Evolutionary conservation across 352 stramenopile genomes (phyloP).

Genomic region (Stephanocyclus meneghinianus): DNA sequence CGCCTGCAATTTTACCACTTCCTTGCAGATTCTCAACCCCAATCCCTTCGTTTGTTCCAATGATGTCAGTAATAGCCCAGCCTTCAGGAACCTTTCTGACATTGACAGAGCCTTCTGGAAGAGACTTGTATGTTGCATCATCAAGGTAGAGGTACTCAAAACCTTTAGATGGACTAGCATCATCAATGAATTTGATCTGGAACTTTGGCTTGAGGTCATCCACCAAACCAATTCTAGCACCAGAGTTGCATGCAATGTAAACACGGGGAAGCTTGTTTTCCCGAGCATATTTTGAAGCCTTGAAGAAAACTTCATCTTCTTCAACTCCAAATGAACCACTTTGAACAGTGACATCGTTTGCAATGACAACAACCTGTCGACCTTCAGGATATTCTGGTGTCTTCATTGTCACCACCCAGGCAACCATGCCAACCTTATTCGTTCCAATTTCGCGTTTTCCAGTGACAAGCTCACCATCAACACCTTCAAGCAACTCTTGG

Average conservation of each 20-base stretch:
- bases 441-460: slow-evolving; percentile 81
- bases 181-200: slow-evolving; percentile 90
- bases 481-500: slow-evolving; percentile 83
- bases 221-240: slow-evolving; percentile 97
- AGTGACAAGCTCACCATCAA: slow-evolving; percentile 75
- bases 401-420: slow-evolving; percentile 95
- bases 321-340: slow-evolving; percentile 97
- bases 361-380: slow-evolving; percentile 97
- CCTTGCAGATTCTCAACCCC: slow-evolving; percentile 99
- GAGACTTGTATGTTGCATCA: slow-evolving; percentile 91
- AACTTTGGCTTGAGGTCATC: slow-evolving; percentile 99
- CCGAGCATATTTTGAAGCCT: slow-evolving; percentile 94
- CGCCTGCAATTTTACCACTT: slow-evolving; percentile 98
- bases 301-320: slow-evolving; percentile 96
- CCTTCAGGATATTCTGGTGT: slow-evolving; percentile 97
- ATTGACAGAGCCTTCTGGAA: slow-evolving; percentile 90
- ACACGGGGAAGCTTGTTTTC: slow-evolving; percentile 93
- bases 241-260: slow-evolving; percentile 99
- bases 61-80: slow-evolving; percentile 90
- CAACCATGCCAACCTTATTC: slow-evolving; percentile 96
- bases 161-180: slow-evolving; percentile 92
- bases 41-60: slow-evolving; percentile 93
- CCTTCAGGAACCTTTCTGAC: slow-evolving; percentile 85
- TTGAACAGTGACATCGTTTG: slow-evolving; percentile 99
- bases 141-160: slow-evolving; percentile 99